Evolutionary conservation across 2,329 filamentous ascomycete species (phyloP), one percentile per base, ranked within the genome.

Genomic region (Sporothrix inflata): DNA sequence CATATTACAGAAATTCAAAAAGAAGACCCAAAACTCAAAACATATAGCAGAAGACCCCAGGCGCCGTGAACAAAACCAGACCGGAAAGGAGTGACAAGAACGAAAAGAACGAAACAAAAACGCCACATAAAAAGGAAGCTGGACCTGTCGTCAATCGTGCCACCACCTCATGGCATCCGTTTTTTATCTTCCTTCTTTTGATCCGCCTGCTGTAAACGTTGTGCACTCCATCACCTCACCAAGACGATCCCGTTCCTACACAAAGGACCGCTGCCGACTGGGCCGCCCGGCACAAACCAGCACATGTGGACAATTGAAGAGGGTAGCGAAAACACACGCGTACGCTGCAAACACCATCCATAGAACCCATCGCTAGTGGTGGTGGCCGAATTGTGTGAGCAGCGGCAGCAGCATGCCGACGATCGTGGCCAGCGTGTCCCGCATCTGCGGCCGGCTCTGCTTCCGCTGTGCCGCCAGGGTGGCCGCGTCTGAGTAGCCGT

Each of bases 371-470:
- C 16, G 9, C 71, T 76, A 87, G 78, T 94, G 91, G 77, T 91
- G 90, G 79, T 94, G 92, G 2, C 92, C 92, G 75, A 94, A 88
- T 77, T 94, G 92, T 24, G 92, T 93, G 55, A 94, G 81, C 53
- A 95, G 84, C 16, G 93, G 93, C 70, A 96, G 80, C 70, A 95
- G 80, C 92, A 96, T 95, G 74, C 93, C 93, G 34, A 85, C 86
- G 16, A 94, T 87, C 3, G 91, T 92, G 14, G 89, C 89, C 70
- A 94, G 77, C 0, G 90, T 92, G 78, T 93, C 90, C 67, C 90
- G 85, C 85, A 91, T 86, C 77, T 89, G 86, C 19, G 88, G 88
- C 45, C 87, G 86, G 67, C 82, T 82, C 71, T 86, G 81, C 78
- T 87, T 87, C 72, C 85, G 83, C 78, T 87, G 85, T 53, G 82